Base-by-base conservation (phyloP, 768 basidiomycete species). In the Suillus variegatus region DNA sequence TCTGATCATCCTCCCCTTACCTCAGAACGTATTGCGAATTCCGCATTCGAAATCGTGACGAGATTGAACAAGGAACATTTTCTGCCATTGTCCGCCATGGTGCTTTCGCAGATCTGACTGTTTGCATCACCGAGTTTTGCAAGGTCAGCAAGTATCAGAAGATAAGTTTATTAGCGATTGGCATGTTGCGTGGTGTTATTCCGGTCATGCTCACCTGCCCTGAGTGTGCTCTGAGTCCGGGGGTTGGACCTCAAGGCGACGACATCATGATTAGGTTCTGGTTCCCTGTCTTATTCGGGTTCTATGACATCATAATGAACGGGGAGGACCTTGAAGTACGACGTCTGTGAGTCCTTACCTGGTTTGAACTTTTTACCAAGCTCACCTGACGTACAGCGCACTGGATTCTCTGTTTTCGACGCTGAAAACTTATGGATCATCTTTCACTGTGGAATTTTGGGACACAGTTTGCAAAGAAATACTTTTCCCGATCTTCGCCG, bases 291-390 rank as follows among this genome's bases (percentile, higher is more conserved):
- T 82, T 99, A 44, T 97, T 99, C 73, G 92, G 93, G n/a, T 99
- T 98, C 81, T 98, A 96, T 78, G 97, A 99, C 76, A 97, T 99
- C 63, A 97, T 99, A 75, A 99, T 99, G 97, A 99, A 97, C 67
- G 97, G 95, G 20, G 97, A 99, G 76, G 97, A 99, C 73, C 81
- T 99, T 35, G 97, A 99, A 85, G 95, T 99, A 61, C 88, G 97
- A 70, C 86, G 96, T 73, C 77, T 98, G 97, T 99, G 74, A 80
- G 94, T 83, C 14, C 62, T 61, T 40, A n/a, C 49, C 44, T 44
- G 16, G 22, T 41, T 58, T 14, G 4, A n/a, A 6, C 38, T n/a
- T 56, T 6, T 63, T 14, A 43, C 60, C 66, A 35, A 65, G 44
- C 62, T 61, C 64, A n/a, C 61, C 61, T 67, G 57, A 66, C 58